Conservation (phyloP, 2,329 filamentous ascomycete species). For the Fusarium anthophilum region DNA sequence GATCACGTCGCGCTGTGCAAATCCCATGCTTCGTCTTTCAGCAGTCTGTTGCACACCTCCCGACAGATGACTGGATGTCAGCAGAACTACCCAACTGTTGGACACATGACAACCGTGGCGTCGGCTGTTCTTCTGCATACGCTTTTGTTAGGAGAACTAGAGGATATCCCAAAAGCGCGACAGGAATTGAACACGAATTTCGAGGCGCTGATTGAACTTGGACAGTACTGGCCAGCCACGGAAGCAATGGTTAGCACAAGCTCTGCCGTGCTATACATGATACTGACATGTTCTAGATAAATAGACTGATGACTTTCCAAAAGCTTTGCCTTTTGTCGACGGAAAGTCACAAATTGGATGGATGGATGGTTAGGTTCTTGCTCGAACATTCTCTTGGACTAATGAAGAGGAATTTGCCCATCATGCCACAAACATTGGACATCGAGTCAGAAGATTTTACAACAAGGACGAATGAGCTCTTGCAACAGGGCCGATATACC, state of each 20-base stretch:
- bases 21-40: background rate
- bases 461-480: background rate
- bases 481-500: background rate
- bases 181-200: slow-evolving; percentile 5
- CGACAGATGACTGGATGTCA: background rate
- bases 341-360: slow-evolving; percentile 1
- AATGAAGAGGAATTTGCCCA: background rate
- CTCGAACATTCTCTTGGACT: background rate
- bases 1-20: background rate
- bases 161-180: background rate
- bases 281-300: background rate
- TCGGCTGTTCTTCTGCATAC: background rate
- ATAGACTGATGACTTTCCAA: background rate
- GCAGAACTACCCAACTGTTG: background rate
- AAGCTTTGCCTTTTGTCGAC: background rate
- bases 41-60: background rate
- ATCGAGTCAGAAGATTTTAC: background rate
- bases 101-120: background rate
- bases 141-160: background rate
- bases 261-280: rapidly evolving
- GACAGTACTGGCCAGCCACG: background rate
- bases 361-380: slow-evolving; percentile 2
- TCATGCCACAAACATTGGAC: background rate
- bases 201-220: background rate
- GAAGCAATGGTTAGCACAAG: background rate